Conservation (phyloP, 2,329 filamentous ascomycete genomes). For the Fusarium austroafricanum region DNA sequence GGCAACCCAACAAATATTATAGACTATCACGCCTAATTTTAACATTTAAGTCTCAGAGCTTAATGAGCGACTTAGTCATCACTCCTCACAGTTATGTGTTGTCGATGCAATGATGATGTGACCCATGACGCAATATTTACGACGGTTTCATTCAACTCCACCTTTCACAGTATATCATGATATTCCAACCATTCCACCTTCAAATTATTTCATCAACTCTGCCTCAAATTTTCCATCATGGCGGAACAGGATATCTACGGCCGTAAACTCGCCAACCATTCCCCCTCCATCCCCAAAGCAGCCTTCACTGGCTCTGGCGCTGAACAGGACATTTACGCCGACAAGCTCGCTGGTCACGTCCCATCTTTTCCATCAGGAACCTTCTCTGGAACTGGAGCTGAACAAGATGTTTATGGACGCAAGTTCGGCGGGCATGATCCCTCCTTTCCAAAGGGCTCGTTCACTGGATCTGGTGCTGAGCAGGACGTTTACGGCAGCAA, state of each 20-base stretch:
- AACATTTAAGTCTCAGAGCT: too few species aligned
- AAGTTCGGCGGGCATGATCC: conserved; percentile 4
- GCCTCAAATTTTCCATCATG: not conserved
- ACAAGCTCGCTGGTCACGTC: not conserved
- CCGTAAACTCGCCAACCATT: not conserved
- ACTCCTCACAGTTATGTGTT: not conserved
- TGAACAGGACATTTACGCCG: conserved; percentile 11
- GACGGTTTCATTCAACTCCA: conserved; percentile 4
- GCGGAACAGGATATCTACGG: conserved; percentile 17
- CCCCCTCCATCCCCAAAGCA: not conserved
- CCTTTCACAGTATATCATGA: conserved; percentile 7
- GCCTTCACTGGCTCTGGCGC: not conserved
- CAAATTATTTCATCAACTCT: not conserved
- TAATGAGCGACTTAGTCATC: not conserved
- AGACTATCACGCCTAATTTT: too few species aligned
- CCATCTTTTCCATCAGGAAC: not conserved
- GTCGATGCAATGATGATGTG: conserved; percentile 28
- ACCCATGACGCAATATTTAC: conserved; percentile 32
- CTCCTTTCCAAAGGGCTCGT: not conserved
- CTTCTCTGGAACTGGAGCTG: conserved; percentile 6
- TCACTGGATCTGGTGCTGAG: conserved; percentile 8
- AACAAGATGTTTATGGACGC: conserved; percentile 6
- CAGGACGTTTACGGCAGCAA: conserved; percentile 10
- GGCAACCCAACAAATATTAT: too few species aligned
- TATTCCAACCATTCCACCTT: not conserved